phyloP scores from a whole-genome alignment of 129 eudicot genomes.

The Lonicera japonica region DNA sequence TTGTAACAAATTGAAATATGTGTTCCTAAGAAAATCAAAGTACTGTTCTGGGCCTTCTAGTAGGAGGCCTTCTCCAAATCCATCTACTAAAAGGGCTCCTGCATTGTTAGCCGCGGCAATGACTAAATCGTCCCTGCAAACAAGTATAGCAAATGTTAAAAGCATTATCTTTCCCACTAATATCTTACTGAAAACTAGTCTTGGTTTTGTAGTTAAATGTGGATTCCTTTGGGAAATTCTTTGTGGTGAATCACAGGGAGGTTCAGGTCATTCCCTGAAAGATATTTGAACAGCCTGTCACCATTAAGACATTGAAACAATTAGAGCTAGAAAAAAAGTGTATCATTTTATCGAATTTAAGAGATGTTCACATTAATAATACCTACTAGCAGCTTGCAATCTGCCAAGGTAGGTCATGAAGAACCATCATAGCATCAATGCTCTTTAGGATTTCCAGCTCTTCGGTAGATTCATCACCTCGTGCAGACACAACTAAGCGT shows the following conservation, averaged over 20 bases:
- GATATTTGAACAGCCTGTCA: conserved; percentile 83
- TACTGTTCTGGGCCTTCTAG: conserved; percentile 86
- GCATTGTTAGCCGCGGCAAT: conserved; percentile 84
- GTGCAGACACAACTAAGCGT: too few relatives aligned
- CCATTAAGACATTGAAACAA: conserved; percentile 6
- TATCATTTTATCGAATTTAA: too few relatives aligned
- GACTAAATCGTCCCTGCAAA: conserved; percentile 81
- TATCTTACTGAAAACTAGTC: too few relatives aligned
- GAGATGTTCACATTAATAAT: too few relatives aligned
- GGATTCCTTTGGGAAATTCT: conserved; percentile 57
- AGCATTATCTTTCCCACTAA: neutral
- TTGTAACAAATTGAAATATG: conserved; percentile 92
- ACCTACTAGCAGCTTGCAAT: conserved; percentile 96
- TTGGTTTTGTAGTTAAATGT: conserved; percentile 39
- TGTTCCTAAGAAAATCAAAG: conserved; percentile 83
- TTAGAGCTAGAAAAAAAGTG: conserved; percentile 3
- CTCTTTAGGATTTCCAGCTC: conserved; percentile 70
- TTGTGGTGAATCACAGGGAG: conserved; percentile 96
- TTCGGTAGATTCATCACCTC: conserved; percentile 62
- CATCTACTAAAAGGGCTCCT: conserved; percentile 94
- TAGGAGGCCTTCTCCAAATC: conserved; percentile 90
- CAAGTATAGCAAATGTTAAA: neutral
- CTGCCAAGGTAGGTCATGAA: conserved; percentile 86
- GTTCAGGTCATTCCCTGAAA: conserved; percentile 62
- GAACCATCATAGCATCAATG: conserved; percentile 72